A percentile compares a stretch with the other conserved stretches of the same genome.
Conservation (phyloP, 106 monocot species). For the Alisma plantagoaquatica region DNA sequence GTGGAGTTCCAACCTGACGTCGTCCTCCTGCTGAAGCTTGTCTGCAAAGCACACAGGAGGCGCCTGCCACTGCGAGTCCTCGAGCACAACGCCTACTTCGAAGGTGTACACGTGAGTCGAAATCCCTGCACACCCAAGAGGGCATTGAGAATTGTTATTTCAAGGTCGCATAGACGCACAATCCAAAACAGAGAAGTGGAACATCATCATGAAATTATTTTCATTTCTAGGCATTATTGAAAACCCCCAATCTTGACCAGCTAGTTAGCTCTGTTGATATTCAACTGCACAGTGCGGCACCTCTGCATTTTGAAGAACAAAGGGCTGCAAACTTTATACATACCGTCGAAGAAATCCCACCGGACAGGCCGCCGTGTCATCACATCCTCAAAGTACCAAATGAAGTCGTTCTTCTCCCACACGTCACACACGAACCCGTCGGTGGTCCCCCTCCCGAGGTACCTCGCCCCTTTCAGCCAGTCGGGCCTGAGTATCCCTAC, state of each 20-base stretch:
- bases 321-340: neutral
- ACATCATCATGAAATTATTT: neutral
- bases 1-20: too few species aligned
- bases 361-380: slow-evolving; percentile 32
- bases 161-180: too few species aligned
- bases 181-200: too few species aligned
- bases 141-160: too few species aligned
- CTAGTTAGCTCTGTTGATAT: neutral
- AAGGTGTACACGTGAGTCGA: slow-evolving; percentile 28
- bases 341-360: slow-evolving; percentile 49
- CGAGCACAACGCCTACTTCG: slow-evolving; percentile 28
- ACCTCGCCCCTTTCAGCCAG: slow-evolving; percentile 29
- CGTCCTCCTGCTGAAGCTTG: too few species aligned
- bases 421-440: slow-evolving; percentile 44
- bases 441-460: slow-evolving; percentile 25
- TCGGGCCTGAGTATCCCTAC: slow-evolving; percentile 32
- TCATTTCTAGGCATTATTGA: too few species aligned
- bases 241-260: too few species aligned
- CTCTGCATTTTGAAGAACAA: too few species aligned
- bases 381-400: slow-evolving; percentile 58
- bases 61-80: slow-evolving; percentile 33
- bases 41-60: slow-evolving; percentile 31
- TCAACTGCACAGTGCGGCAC: neutral
- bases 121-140: slow-evolving; percentile 29
- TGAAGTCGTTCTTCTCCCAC: slow-evolving; percentile 41